Base-by-base conservation (phyloP, 768 basidiomycete genomes). In the Tulasnella sp. region DNA sequence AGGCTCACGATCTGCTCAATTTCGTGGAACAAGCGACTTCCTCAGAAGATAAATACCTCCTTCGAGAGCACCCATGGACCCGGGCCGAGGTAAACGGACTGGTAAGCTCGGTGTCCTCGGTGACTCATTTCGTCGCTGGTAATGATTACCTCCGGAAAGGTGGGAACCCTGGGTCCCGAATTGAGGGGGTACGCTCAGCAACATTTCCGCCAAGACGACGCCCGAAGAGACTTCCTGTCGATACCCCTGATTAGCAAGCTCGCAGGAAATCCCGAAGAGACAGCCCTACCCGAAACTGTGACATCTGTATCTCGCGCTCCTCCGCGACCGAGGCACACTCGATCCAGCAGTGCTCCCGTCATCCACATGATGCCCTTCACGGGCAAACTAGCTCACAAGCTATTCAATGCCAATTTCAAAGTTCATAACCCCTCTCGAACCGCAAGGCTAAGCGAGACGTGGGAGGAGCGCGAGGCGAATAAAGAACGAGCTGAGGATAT, bases 331-430 rank as follows among this genome's bases (percentile, higher is more conserved):
- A 57, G 23, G 35, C 48, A 32, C 29, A 40, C 61, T 57, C 55
- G 26, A 35, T 29, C 77, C 26, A 37, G 29, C 44, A 76, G 26
- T 40, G 35, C 40, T 26, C 61, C 35, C 18, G 39, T 69, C 23
- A 46, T 77, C n/a, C 77, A 77, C 69, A 77, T 77, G 77, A 77
- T 77, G 77, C 77, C 77, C 23, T 46, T 77, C 67, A 77, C 77
- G 18, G 77, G 77, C 44, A 32, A 70, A 6, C 42, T 77, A 5
- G 77, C 77, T 4, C 40, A 77, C 26, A 44, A 73, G 70, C 26
- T 77, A 10, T 77, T 77, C 29, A 70, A 72, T 32, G 77, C 77
- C 11, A 29, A 44, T 42, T 77, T 77, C 32, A 71, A 70, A 69
- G n/a, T 77, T 48, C 69, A 77, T 18, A 18, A 46, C 13, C 20